These are phyloP conservation scores for Podospora didyma DNA, from an alignment of 495 filamentous ascomycete genomes.

Conservation along the genomic window DNA sequence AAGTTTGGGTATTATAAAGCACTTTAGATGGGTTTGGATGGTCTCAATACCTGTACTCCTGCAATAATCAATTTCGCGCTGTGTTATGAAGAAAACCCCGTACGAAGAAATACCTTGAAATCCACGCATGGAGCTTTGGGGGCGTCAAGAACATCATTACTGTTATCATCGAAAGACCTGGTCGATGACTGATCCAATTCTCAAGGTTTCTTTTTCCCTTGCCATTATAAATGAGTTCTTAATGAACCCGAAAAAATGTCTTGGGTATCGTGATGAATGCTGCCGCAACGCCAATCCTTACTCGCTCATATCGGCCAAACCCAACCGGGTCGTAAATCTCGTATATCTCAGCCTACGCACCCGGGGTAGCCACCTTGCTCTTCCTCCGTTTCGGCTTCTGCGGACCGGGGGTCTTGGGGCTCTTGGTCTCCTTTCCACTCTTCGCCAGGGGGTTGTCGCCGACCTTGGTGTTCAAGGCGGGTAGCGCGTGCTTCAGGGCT, in stretches of 20 bases:
- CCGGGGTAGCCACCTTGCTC: slow-evolving; percentile 42
- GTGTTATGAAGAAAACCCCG: too few species aligned
- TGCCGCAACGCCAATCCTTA: neutral
- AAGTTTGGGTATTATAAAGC: too few species aligned
- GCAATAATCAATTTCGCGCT: neutral
- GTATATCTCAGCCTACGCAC: neutral
- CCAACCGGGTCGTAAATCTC: neutral
- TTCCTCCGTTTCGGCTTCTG: slow-evolving; percentile 54
- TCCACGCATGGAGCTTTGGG: too few species aligned
- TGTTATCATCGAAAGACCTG: too few species aligned
- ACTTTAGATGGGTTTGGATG: too few species aligned
- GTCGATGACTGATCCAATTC: too few species aligned
- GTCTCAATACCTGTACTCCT: neutral
- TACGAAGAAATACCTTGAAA: too few species aligned
- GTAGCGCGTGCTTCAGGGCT: slow-evolving; percentile 14
- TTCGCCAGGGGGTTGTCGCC: slow-evolving; percentile 32
- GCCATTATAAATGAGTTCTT: neutral
- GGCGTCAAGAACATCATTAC: too few species aligned
- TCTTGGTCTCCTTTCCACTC: slow-evolving; percentile 43
- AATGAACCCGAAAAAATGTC: too few species aligned
- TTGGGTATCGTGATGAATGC: neutral
- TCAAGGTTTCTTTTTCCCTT: neutral
- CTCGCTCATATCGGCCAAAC: neutral
- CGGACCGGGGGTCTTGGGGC: slow-evolving; percentile 45
- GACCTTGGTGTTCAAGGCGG: slow-evolving; percentile 37